Percentiles rank a stretch among this genome's conserved stretches.
Evolutionary conservation across 805 yeast genomes (phyloP).

Genomic region (Lipomyces mesembrius): DNA sequence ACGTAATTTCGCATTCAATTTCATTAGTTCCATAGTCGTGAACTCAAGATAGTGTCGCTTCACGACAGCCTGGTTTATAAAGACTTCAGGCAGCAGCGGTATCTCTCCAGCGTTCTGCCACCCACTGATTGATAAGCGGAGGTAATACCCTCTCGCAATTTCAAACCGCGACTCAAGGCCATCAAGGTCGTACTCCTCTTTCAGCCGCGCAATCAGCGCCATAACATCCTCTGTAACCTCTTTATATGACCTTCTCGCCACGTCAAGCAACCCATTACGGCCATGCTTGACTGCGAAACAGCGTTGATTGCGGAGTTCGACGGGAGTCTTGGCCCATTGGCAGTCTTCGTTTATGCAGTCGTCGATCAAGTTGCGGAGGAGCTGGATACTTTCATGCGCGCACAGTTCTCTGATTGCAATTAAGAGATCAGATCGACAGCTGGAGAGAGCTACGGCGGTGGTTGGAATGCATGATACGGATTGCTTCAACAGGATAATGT

Average conservation of each 20-base stretch:
- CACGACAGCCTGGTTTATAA: constrained; percentile 44
- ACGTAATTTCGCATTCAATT: constrained; percentile 50
- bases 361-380: constrained; percentile 43
- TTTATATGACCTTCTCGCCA: constrained; percentile 52
- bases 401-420: constrained; percentile 37
- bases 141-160: constrained; percentile 48
- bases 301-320: constrained; percentile 53
- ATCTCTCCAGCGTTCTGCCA: constrained; percentile 21
- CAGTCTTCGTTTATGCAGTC: constrained; percentile 52
- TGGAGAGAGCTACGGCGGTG: constrained; percentile 36
- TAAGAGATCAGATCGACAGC: constrained; percentile 29
- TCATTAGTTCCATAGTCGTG: constrained; percentile 50
- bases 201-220: constrained; percentile 41
- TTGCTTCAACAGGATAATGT: constrained; percentile 50
- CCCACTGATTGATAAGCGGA: constrained; percentile 42
- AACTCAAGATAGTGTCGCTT: constrained; percentile 48
- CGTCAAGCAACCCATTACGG: constrained; percentile 53
- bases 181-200: constrained; percentile 39
- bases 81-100: constrained; percentile 44
- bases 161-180: constrained; percentile 48
- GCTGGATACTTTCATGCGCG: constrained; percentile 41
- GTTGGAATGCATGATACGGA: constrained; percentile 42
- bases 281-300: constrained; percentile 54
- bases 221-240: constrained; percentile 48
- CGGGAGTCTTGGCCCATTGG: constrained; percentile 49